Conservation (phyloP, 352 stramenopile species). For the Blastocystis sp. region DNA sequence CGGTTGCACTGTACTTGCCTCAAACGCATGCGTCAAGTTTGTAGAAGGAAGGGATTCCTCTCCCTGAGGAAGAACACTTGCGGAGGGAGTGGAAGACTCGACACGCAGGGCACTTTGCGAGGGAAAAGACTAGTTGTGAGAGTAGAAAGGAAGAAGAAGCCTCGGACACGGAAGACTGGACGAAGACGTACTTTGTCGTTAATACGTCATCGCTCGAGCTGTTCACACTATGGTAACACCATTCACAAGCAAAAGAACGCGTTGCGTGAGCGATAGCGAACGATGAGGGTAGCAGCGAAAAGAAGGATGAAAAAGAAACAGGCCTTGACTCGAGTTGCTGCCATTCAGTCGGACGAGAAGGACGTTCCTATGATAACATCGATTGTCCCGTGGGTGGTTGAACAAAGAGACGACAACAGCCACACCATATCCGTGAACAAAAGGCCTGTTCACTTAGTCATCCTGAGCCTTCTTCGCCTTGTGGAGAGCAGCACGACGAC, state of each 20-base stretch:
- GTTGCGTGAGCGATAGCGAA: background rate
- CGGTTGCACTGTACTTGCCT: no score
- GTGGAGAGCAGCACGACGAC: conserved; percentile 69
- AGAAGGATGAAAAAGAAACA: background rate
- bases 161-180: background rate
- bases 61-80: no score
- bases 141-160: background rate
- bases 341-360: background rate
- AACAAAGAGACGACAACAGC: background rate
- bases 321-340: background rate
- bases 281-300: background rate
- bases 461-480: conserved; percentile 70
- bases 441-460: conserved; percentile 38
- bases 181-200: background rate
- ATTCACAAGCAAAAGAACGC: background rate
- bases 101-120: background rate
- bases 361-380: background rate
- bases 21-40: no score
- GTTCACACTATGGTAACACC: background rate
- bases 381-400: background rate
- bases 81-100: no score
- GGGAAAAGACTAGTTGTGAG: background rate
- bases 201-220: background rate
- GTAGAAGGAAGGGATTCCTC: no score
- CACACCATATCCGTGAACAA: background rate